Conservation (phyloP, 345 rosid genomes). For the Populus tremula region DNA sequence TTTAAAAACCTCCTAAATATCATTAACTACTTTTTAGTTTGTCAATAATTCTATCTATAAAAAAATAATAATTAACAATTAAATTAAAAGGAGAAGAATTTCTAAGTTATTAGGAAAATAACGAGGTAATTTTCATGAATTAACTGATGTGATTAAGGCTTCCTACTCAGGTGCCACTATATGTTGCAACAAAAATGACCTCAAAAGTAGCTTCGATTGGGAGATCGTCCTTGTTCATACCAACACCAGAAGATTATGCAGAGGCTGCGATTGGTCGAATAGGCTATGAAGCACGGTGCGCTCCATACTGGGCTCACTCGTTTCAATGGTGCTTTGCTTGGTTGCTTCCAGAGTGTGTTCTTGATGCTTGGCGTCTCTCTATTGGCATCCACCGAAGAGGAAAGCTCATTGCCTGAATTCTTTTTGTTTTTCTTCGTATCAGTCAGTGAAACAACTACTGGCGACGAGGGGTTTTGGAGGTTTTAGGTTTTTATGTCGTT, state of each 20-base stretch:
- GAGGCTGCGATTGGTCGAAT: conserved; percentile 50
- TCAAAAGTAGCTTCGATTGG: conserved; percentile 50
- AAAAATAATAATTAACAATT: too few species aligned
- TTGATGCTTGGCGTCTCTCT: conserved; percentile 81
- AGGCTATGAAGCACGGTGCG: conserved; percentile 61
- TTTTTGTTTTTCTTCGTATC: too few species aligned
- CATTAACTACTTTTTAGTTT: too few species aligned
- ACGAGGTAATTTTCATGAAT: neutral
- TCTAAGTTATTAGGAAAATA: too few species aligned
- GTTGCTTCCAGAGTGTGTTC: conserved; percentile 45
- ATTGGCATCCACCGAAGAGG: conserved; percentile 55
- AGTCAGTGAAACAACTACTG: too few species aligned
- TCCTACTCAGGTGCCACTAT: conserved; percentile 54
- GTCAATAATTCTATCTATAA: too few species aligned
- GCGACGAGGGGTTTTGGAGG: neutral
- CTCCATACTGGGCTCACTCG: conserved; percentile 77
- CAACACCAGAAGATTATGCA: conserved; percentile 58
- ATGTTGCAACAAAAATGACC: conserved; percentile 82
- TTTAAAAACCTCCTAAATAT: too few species aligned
- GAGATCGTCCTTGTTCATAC: conserved; percentile 49
- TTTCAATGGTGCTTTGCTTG: conserved; percentile 65
- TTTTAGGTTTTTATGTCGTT: too few species aligned
- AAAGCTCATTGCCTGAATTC: neutral
- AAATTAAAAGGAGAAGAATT: too few species aligned
- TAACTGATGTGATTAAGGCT: neutral